phyloP scores from a whole-genome alignment of 2,329 filamentous ascomycete genomes.

The Phialophora expanda region DNA sequence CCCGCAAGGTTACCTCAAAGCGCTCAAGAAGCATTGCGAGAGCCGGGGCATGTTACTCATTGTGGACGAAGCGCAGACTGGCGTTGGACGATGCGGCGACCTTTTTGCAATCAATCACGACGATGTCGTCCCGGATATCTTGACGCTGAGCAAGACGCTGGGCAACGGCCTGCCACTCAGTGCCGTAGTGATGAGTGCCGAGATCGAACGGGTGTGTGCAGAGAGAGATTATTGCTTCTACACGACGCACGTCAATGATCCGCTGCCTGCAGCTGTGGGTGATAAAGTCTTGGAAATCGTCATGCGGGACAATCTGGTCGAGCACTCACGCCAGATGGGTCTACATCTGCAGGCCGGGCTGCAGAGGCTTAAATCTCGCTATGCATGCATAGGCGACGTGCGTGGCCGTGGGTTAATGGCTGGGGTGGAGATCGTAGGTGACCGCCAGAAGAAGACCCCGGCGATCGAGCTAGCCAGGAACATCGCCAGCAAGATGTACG shows the following conservation, averaged over 20 bases:
- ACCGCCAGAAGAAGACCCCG: conserved; percentile 56
- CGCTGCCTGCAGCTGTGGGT: conserved; percentile 64
- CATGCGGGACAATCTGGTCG: conserved; percentile 59
- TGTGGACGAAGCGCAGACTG: conserved; percentile 66
- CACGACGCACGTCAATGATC: conserved; percentile 68
- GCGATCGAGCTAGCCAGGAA: conserved; percentile 55
- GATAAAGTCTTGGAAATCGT: conserved; percentile 68
- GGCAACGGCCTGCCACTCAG: conserved; percentile 65
- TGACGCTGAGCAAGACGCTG: conserved; percentile 66
- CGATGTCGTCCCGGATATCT: conserved; percentile 62
- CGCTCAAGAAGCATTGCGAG: conserved; percentile 60
- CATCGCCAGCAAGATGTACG: conserved; percentile 57
- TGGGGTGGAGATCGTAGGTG: conserved; percentile 63
- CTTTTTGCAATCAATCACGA: conserved; percentile 66
- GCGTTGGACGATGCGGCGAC: conserved; percentile 60
- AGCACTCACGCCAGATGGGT: conserved; percentile 53
- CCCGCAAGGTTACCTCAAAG: conserved; percentile 63
- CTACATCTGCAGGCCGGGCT: conserved; percentile 56
- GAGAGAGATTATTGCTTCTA: conserved; percentile 62
- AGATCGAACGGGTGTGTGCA: conserved; percentile 57
- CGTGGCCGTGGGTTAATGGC: conserved; percentile 64
- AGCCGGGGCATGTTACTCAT: conserved; percentile 64
- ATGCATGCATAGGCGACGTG: conserved; percentile 67
- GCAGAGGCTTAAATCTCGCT: conserved; percentile 54
- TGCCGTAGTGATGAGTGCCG: conserved; percentile 61